Percentiles rank a stretch among this genome's conserved stretches.
Conservation (phyloP, 2,329 filamentous ascomycete species). For the Thielaviopsis ethacetica region DNA sequence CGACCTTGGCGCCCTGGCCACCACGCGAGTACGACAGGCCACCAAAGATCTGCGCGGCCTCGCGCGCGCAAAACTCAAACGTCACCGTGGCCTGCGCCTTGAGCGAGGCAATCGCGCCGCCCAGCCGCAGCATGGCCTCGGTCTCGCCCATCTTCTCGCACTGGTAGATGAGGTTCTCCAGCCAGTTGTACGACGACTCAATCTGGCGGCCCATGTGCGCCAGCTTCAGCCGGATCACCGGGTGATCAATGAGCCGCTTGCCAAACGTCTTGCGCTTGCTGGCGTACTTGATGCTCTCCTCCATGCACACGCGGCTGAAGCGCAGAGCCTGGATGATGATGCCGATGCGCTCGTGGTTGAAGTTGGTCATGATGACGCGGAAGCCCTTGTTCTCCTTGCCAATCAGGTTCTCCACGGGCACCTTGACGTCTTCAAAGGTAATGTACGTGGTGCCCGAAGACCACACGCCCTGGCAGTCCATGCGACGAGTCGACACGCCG, state of each 20-base stretch:
- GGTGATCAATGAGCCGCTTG: conserved; percentile 91
- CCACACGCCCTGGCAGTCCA: conserved; percentile 99
- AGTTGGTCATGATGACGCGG: conserved; percentile 99
- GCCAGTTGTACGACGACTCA: conserved; percentile 91
- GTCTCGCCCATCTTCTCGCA: conserved; percentile 84
- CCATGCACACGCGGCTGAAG: conserved; percentile 92
- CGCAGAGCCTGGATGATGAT: conserved; percentile 96
- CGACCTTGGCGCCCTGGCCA: conserved; percentile 88
- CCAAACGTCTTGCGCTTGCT: conserved; percentile 95
- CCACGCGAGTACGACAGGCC: conserved; percentile 83
- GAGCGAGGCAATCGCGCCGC: conserved; percentile 79
- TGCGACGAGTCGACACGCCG: conserved; percentile 80
- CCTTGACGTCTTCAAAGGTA: conserved; percentile 97
- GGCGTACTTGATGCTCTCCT: conserved; percentile 90
- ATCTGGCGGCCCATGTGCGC: conserved; percentile 98
- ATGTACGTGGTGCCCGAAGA: conserved; percentile 90
- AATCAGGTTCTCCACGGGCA: conserved; percentile 95
- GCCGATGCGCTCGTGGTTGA: conserved; percentile 97
- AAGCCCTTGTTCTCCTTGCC: conserved; percentile 98
- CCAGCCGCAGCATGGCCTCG: conserved; percentile 89
- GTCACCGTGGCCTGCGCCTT: conserved; percentile 91
- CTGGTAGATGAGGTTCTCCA: conserved; percentile 90
- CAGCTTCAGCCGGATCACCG: conserved; percentile 93
- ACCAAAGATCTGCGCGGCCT: conserved; percentile 95
- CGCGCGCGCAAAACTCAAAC: conserved; percentile 93